Evolutionary conservation across 164 flowering plant species (phyloP), one percentile per base, ranked within the genome.

Genomic region (Umbilicus rupestris): DNA sequence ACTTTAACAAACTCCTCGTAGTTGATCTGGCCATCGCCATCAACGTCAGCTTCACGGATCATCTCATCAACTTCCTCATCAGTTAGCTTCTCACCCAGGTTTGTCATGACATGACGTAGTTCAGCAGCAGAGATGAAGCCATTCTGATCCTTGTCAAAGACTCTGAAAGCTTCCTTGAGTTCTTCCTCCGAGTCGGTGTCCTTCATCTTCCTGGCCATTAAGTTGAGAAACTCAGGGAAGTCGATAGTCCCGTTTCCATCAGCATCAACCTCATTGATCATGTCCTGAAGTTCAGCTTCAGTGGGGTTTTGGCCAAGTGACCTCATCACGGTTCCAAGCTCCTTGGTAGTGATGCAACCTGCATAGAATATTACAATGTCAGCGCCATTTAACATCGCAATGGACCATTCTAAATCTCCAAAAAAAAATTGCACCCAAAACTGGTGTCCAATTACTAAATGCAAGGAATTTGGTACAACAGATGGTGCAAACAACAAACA

Each of bases 121-220:
- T 55, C 60, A 55, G 60, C 60, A 26, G 60, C 60, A 55, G 60
- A 55, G 60, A 55, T 55, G 60, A 55, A 55, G 19, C 60, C 60
- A 15, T 55, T 55, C 60, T 28, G 33, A 29, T 55, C 60, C 19
- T 55, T 55, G 60, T 55, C 60, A 28, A 55, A 55, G 16, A 55
- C 60, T 28, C 60, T 55, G 60, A 55, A 55, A 28, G 60, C 60
- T 29, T 55, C 60, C 60, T 55, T 55, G 33, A 55, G 60, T 15
- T 55, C 60, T 28, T 55, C 60, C 33, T 55, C 60, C 3, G 60
- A 55, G 17, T 55, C 60, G 0, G 60, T 55, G 35, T 55, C 60
- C 29, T 55, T 55, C 60, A 55, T 55, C 22, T 55, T 55, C 33
- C 60, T 55, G 5, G 60, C 60, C 60, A 55, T 55, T 55, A 55